These are phyloP conservation scores for Wickerhamomyces bovis DNA, from an alignment of 805 yeast genomes.

Conservation along the genomic window DNA sequence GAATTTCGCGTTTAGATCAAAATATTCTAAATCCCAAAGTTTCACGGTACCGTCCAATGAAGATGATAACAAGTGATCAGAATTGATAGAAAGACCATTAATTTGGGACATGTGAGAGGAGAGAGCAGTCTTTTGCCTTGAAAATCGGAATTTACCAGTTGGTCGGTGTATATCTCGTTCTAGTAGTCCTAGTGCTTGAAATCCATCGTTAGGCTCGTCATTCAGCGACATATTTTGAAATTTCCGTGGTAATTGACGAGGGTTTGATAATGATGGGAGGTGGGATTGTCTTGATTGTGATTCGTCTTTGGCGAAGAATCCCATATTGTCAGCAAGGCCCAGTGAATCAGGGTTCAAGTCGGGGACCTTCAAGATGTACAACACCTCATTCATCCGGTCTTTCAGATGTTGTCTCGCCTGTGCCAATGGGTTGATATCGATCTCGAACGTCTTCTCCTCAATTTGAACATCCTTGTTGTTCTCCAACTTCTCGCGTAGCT, in stretches of 20 bases:
- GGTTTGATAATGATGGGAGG: neutral
- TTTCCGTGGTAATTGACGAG: neutral
- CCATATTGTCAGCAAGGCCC: neutral
- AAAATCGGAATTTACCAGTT: neutral
- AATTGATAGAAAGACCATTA: neutral
- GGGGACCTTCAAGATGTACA: slow-evolving; percentile 21
- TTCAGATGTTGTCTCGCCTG: slow-evolving; percentile 24
- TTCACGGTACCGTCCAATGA: neutral
- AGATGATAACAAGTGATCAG: neutral
- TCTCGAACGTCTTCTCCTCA: neutral
- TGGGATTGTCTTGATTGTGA: neutral
- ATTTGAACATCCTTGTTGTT: neutral
- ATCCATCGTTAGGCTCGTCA: neutral
- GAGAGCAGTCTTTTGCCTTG: neutral
- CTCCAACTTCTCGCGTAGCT: slow-evolving; percentile 3
- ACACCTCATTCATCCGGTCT: slow-evolving; percentile 23
- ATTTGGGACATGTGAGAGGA: neutral
- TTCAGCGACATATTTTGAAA: neutral
- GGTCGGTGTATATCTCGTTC: neutral
- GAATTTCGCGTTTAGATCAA: too few relatives aligned
- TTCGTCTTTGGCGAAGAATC: neutral
- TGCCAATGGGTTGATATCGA: slow-evolving; percentile 13
- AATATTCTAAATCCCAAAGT: neutral
- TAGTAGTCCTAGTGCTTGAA: neutral
- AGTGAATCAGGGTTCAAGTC: slow-evolving; percentile 1